Evolutionary conservation across 768 basidiomycete species (phyloP), one percentile per base, ranked within the genome.

Genomic region (Tricholoma sp.): DNA sequence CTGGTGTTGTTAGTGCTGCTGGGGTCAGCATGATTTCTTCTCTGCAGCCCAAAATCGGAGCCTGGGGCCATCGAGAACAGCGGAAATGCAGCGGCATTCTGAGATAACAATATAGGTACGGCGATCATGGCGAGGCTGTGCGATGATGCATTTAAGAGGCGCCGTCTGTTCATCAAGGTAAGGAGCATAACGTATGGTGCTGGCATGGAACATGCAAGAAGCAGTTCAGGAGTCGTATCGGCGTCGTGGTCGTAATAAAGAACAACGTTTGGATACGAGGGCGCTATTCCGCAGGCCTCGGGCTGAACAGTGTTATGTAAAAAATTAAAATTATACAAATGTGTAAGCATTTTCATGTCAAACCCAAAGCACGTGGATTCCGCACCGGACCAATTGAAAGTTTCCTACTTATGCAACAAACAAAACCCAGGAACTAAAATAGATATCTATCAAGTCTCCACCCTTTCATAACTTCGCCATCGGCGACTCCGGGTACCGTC

Each of bases 371-470:
- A 24, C 24, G 24, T 24, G 24, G 24, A 24, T 24, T 24, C 24
- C 24, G 24, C 24, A 24, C 24, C 24, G 24, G 24, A 24, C 24
- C 24, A 24, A 24, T 24, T 24, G 24, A 24, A 24, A 24, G 4
- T 24, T 24, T 24, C 1, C 24, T 24, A 24, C 24, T n/a, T n/a
- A n/a, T n/a, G 4, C 24, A 24, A 34, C 13, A 4, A 34, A 34
- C 9, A 34, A 34, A 13, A 34, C 34, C 5, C 34, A 13, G 8
- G 34, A 34, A 34, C 34, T 8, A 34, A 6, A 34, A 34, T 61
- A 24, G 24, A 72, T 76, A 71, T 64, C 60, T 63, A 48, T 58
- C 39, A 32, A 12, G 15, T n/a, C n/a, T n/a, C n/a, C 51, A 36
- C 17, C n/a, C 50, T 13, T 17, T 53, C 44, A 62, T 15, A 62